phyloP scores from a whole-genome alignment of 2,329 filamentous ascomycete genomes.

The Ceratocystis destructans region DNA sequence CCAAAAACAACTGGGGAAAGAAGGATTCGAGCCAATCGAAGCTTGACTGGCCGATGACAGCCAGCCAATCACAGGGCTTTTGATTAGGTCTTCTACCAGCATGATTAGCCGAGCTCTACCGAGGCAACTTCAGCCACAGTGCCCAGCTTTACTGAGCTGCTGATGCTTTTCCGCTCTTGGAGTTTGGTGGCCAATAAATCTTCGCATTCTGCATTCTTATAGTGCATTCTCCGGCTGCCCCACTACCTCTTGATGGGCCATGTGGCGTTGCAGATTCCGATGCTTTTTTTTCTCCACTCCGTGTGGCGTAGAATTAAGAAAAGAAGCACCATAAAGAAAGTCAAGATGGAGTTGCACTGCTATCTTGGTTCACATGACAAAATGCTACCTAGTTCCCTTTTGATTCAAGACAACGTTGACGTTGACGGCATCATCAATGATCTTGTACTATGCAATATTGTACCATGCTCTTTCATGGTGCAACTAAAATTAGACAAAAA shows the following conservation, averaged over 20 bases:
- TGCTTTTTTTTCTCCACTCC: neutral
- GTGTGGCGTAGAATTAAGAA: neutral
- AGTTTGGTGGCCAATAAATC: neutral
- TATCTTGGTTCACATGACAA: too few species aligned
- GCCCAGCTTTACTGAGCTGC: neutral
- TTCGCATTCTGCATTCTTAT: too few species aligned
- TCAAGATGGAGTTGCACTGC: neutral
- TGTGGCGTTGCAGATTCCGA: slow-evolving; percentile 5
- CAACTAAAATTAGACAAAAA: too few species aligned
- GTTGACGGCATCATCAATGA: too few species aligned
- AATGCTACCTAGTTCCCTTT: too few species aligned
- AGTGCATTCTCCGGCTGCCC: too few species aligned
- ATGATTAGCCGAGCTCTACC: slow-evolving; percentile 19
- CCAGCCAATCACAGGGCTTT: slow-evolving; percentile 17
- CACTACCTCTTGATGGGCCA: too few species aligned
- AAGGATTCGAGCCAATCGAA: slow-evolving; percentile 14
- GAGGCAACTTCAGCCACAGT: slow-evolving; percentile 17
- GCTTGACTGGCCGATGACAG: slow-evolving; percentile 7
- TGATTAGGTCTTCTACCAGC: slow-evolving; percentile 15
- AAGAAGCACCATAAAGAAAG: neutral
- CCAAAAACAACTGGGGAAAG: slow-evolving; percentile 12
- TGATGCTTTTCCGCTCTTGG: neutral
- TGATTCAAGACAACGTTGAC: too few species aligned
- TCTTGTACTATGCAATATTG: too few species aligned
- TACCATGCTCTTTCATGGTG: too few species aligned